Evolutionary conservation across 148 eudicot genomes (phyloP), one percentile per base, ranked within the genome.

Genomic region (Camellia sinensis): DNA sequence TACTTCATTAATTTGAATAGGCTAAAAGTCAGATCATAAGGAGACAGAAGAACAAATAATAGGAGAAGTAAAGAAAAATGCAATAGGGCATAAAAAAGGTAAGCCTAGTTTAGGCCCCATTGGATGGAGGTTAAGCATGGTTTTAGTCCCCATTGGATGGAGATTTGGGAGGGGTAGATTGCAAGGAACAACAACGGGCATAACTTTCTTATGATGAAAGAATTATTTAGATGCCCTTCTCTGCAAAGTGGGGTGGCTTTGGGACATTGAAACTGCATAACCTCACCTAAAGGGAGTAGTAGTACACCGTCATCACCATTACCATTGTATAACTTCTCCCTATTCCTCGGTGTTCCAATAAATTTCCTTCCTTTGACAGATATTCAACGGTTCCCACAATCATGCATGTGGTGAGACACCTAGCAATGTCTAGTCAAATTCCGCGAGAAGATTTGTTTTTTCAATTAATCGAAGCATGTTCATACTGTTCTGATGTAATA

Each of bases 351-450:
- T 62, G 21, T 6, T 62, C n/a, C 29, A 19, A 10, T 62, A 74
- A 52, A 67, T 64, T 9, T 29, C 7, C 54, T 73, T 75, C 56
- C 67, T 67, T 15, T 75, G 9, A 75, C 83, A 81, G 68, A 72
- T 41, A 72, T 52, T 72, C 40, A 72, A 50, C 75, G 5, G 12
- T 50, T 41, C 75, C 61, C 60, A 50, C 57, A 50, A 72, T 50
- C 37, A 50, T 50, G 40, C 11, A 12, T 18, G 75, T 52, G 41
- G 60, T 18, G 7, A 72, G 1, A 29, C 1, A 29, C 37, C 75
- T 8, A 18, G 10, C 41, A 7, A 50, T 50, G 75, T 50, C 75
- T 18, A n/a, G 50, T 22, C 3, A 6, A 62, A 62, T 19, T 6
- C 29, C 22, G 3, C 7, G 29, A 62, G 6, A 62, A 6, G 9